phyloP scores from a whole-genome alignment of 352 stramenopile genomes.

The Pythium rhizo-oryzae region DNA sequence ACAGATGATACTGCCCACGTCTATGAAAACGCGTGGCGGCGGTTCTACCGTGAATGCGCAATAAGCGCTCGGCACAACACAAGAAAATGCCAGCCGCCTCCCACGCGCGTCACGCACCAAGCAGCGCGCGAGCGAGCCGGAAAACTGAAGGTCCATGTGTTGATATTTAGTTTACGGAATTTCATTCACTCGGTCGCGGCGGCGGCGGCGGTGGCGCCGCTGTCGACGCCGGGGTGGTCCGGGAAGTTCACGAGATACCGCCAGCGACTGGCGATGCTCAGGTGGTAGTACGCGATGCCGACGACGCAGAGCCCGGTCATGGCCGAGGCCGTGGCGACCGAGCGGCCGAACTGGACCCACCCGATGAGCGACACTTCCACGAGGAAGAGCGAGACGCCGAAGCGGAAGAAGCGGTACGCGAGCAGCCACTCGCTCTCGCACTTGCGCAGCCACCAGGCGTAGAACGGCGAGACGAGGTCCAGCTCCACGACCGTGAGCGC shows the following conservation, averaged over 20 bases:
- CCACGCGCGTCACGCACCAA: neutral
- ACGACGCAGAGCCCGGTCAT: slow-evolving; percentile 54
- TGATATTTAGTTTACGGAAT: too few relatives aligned
- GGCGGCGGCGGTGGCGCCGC: neutral
- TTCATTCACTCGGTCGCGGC: neutral
- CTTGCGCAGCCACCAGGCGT: slow-evolving; percentile 63
- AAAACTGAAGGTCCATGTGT: too few relatives aligned
- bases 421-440: slow-evolving; percentile 80
- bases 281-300: slow-evolving; percentile 65
- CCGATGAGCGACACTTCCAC: slow-evolving; percentile 55
- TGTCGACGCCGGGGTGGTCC: slow-evolving; percentile 19
- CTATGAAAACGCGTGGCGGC: slow-evolving; percentile 6
- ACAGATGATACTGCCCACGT: neutral
- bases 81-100: slow-evolving; percentile 30
- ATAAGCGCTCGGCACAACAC: slow-evolving; percentile 15
- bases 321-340: slow-evolving; percentile 36
- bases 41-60: slow-evolving; percentile 27
- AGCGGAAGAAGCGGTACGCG: slow-evolving; percentile 68
- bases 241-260: slow-evolving; percentile 71
- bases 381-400: slow-evolving; percentile 64
- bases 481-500: slow-evolving; percentile 55
- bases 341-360: slow-evolving; percentile 66
- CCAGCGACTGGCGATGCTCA: slow-evolving; percentile 71
- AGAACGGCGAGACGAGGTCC: slow-evolving; percentile 71
- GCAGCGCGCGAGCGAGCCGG: neutral